These are phyloP conservation scores for Pittosporum tobira DNA, from an alignment of 129 eudicot genomes.

Conservation along the genomic window DNA sequence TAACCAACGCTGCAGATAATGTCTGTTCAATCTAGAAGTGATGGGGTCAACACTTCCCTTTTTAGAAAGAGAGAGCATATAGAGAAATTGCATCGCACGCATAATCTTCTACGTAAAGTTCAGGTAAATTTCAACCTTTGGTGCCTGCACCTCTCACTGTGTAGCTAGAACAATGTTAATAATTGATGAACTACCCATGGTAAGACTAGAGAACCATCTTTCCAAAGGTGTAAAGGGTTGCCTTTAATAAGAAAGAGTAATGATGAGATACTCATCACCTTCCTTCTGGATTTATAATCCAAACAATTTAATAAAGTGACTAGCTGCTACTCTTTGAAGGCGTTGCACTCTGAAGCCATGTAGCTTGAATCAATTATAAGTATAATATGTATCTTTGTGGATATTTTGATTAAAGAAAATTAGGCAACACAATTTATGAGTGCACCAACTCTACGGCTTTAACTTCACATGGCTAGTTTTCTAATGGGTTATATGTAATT, in stretches of 20 bases:
- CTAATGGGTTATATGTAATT: neutral
- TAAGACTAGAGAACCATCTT: neutral
- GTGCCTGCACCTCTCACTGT: slow-evolving; percentile 7
- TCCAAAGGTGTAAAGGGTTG: neutral
- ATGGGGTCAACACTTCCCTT: slow-evolving; percentile 91
- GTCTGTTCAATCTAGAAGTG: slow-evolving; percentile 97
- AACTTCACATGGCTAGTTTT: neutral
- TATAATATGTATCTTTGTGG: neutral
- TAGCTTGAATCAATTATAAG: neutral
- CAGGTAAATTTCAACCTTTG: slow-evolving; percentile 46
- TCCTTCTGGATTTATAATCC: neutral
- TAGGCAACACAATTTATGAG: neutral
- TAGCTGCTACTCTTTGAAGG: neutral
- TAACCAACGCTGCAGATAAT: slow-evolving; percentile 55
- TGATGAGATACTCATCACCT: neutral
- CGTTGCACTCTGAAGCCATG: neutral
- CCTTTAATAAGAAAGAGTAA: neutral
- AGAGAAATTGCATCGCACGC: slow-evolving; percentile 91
- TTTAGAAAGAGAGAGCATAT: slow-evolving; percentile 87
- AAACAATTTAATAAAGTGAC: neutral
- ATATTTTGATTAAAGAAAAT: neutral
- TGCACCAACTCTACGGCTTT: neutral
- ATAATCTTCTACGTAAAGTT: slow-evolving; percentile 85
- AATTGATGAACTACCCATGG: neutral
- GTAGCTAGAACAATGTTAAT: neutral